Conservation (phyloP, 768 basidiomycete species). For the Lentinula guzmanii region DNA sequence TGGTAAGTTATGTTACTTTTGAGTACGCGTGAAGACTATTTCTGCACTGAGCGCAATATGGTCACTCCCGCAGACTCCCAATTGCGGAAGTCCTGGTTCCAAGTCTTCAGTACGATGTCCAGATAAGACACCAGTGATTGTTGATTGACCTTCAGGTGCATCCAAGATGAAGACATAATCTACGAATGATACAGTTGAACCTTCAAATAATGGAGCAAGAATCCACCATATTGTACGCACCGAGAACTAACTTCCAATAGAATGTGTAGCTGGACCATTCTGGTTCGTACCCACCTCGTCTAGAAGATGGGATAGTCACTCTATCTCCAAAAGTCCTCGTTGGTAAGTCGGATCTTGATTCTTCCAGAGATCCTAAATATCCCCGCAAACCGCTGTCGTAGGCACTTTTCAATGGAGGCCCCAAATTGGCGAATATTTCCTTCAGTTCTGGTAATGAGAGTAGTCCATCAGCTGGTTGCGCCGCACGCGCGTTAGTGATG, state of each 20-base stretch:
- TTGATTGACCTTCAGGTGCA: conserved; percentile 25
- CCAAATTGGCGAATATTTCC: conserved; percentile 31
- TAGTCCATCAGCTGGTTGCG: conserved; percentile 60
- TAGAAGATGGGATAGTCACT: conserved; percentile 26
- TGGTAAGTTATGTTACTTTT: neutral
- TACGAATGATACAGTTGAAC: conserved; percentile 22
- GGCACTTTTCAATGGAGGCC: conserved; percentile 48
- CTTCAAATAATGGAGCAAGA: neutral
- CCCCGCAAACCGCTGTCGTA: conserved; percentile 54
- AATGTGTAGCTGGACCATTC: conserved; percentile 87
- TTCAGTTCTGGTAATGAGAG: conserved; percentile 54
- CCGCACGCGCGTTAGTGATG: conserved; percentile 68
- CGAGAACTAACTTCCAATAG: conserved; percentile 79
- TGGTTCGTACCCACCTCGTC: conserved; percentile 64
- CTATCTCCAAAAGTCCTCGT: conserved; percentile 48
- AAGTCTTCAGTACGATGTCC: conserved; percentile 58
- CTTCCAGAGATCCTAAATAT: conserved; percentile 9
- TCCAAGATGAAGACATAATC: conserved; percentile 88
- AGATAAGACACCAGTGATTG: conserved; percentile 49
- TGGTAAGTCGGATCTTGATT: conserved; percentile 11
- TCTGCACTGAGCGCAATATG: conserved; percentile 78
- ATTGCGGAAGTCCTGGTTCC: conserved; percentile 71
- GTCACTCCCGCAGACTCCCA: conserved; percentile 78
- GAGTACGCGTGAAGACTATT: conserved; percentile 23
- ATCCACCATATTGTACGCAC: conserved; percentile 28